Base-by-base conservation (phyloP, 2,329 filamentous ascomycete species). In the Fusarium tricinctum region DNA sequence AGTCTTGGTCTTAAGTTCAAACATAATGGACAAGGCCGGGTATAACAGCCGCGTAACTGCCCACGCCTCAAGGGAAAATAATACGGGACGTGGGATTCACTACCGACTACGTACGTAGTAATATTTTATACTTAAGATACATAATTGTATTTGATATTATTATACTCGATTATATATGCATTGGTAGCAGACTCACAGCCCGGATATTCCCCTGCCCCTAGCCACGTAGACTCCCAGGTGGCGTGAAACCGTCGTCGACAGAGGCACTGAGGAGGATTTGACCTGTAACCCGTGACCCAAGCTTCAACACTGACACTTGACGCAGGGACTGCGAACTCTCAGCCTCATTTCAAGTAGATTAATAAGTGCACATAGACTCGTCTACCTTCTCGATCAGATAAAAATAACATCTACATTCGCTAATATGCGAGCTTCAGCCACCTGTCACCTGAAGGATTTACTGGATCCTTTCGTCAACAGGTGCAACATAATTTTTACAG, bases 331-430 rank as follows among this genome's bases (percentile, higher is more conserved):
- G 15, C 23, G 22, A 58, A 26, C 54, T 60, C 56, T 56, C 52
- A 58, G 57, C 63, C 58, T 60, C 61, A 63, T 57, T 48, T 32
- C 69, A 63, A 12, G 48, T 72, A 63, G 38, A 72, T 72, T 68
- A 47, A 35, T 32, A 23, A 49, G 32, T 40, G 56, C 45, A 6
- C 13, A 35, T 43, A 55, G 17, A 14, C 35, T 56, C 23, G 23
- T 35, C 30, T 45, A 28, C 40, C 7, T 45, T 10, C 32, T 47
- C 15, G 3, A 19, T 65, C 42, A 35, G 20, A 33, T 30, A 30
- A 30, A 13, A 30, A 30, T 13, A 3, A 14, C 14, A 30, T 48
- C 26, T 28, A 30, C 43, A 35, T 35, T 23, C 17, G 52, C 40
- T 20, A 33, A 23, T 28, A 19, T 45, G 20, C 38, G 28, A 42